These are phyloP conservation scores for Bretziella fagacearum DNA, from an alignment of 2,329 filamentous ascomycete genomes.

Conservation along the genomic window DNA sequence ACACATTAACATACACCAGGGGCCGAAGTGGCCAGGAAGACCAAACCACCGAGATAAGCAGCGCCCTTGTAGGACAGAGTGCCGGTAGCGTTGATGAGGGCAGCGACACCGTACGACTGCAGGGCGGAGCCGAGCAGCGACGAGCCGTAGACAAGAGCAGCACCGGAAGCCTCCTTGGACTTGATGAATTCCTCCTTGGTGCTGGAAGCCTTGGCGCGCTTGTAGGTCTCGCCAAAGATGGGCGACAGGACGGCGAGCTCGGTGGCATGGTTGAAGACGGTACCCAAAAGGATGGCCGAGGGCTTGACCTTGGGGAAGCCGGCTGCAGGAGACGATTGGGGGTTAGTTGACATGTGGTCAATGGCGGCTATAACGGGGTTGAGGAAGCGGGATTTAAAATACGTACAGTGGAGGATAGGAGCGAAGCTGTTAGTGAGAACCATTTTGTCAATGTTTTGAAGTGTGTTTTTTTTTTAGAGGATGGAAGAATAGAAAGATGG, in stretches of 20 bases:
- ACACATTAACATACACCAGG: conserved; percentile 49
- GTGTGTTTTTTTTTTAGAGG: too few species aligned
- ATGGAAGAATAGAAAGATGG: background rate
- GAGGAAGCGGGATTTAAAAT: background rate
- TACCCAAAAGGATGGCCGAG: conserved; percentile 90
- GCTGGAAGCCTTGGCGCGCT: conserved; percentile 78
- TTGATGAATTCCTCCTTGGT: conserved; percentile 92
- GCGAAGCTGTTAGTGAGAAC: conserved; percentile 13
- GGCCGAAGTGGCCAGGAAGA: conserved; percentile 82
- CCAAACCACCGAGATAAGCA: conserved; percentile 74
- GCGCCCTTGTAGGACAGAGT: conserved; percentile 95
- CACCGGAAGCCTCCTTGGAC: conserved; percentile 79
- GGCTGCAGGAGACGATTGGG: conserved; percentile 10
- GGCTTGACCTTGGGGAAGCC: conserved; percentile 72
- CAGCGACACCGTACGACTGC: conserved; percentile 78
- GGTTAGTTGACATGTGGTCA: background rate
- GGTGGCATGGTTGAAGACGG: conserved; percentile 83
- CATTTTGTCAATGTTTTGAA: conserved; percentile 9
- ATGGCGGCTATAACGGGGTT: background rate
- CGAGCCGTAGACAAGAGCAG: conserved; percentile 77
- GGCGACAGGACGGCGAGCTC: conserved; percentile 77
- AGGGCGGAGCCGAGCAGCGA: conserved; percentile 77
- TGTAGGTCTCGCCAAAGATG: conserved; percentile 87
- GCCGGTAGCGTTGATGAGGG: conserved; percentile 84
- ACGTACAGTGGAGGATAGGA: conserved; percentile 13